Evolutionary conservation across 2,329 filamentous ascomycete genomes (phyloP).

Genomic region (Esteya vermicola): DNA sequence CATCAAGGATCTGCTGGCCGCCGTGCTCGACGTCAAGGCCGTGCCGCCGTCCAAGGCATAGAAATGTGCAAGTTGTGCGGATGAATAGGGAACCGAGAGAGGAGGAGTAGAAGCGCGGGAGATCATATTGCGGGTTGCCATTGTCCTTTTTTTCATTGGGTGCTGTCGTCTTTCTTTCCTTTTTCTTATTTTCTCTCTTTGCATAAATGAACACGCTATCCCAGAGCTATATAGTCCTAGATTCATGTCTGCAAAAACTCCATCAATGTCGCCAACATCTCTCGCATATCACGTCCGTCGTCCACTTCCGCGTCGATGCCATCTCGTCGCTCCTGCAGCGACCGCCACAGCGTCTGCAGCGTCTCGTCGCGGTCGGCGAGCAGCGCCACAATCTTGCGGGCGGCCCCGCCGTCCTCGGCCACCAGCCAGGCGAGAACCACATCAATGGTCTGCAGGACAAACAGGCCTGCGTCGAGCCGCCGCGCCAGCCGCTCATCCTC

Average conservation of each 20-base stretch:
- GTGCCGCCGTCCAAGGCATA: conserved; percentile 27
- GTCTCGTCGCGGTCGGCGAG: conserved; percentile 56
- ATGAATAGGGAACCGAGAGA: no score
- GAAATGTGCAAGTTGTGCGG: no score
- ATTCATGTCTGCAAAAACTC: conserved; percentile 26
- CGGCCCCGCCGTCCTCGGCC: conserved; percentile 73
- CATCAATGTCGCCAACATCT: conserved; percentile 39
- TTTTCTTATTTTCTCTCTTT: not conserved
- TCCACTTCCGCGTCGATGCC: conserved; percentile 35
- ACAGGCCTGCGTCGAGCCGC: conserved; percentile 72
- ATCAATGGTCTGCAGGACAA: conserved; percentile 70
- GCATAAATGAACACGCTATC: not conserved
- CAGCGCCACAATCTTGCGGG: conserved; percentile 44
- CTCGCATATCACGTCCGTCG: conserved; percentile 41
- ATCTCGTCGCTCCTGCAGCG: conserved; percentile 47
- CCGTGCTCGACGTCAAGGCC: conserved; percentile 75
- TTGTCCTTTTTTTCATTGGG: not conserved
- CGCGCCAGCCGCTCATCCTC: conserved; percentile 58
- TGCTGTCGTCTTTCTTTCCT: not conserved
- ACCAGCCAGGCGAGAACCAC: conserved; percentile 79
- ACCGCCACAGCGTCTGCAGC: conserved; percentile 46
- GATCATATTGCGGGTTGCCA: no score
- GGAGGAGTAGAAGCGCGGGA: no score
- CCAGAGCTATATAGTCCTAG: no score
- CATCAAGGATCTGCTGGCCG: conserved; percentile 66